Evolutionary conservation across 495 filamentous ascomycete species (phyloP), one percentile per base, ranked within the genome.

Genomic region (Platismatia glauca): DNA sequence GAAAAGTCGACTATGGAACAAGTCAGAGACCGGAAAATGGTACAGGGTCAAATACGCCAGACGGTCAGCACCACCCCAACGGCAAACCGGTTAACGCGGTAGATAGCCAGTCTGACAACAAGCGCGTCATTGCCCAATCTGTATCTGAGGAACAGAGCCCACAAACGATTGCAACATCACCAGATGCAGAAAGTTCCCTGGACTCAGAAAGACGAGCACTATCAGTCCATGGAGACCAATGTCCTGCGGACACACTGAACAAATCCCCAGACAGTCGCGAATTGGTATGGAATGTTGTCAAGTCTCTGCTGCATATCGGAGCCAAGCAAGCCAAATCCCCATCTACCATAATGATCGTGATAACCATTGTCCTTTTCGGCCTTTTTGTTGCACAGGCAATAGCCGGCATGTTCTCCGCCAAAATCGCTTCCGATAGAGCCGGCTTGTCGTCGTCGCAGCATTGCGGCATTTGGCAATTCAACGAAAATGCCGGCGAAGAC

Each of bases 401-500:
- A 24, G 60, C 59, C 20, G 34, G 48, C 27, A 24, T 48, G 4
- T 61, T 66, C 33, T 66, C 65, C 7, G 63, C 58, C 12, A 55
- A 62, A 20, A 66, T 67, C 34, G 59, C 63, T 20, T 64, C 57
- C 7, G 63, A 67, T 52, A 57, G 53, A 48, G 43, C 31, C 20
- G 65, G 63, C 41, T 50, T 66, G 18, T 31, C 57, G 12, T 60
- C 63, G 4, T 69, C 68, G 34, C 24, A 57, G 50, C 33, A 66
- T 31, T 70, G 68, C 57, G 68, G 68, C 0, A 44, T 70, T 18
- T 70, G 60, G 64, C 33, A 64, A 52, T 62, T 67, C 39, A 37
- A 69, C 55, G 37, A 33, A 12, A 31, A 39, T 27, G 67, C 60
- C 5, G 67, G 67, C 29, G 33, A 22, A 15, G 67, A 69, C 41